phyloP scores from a whole-genome alignment of 2,329 filamentous ascomycete species.

The Trichoderma semiorbis region DNA sequence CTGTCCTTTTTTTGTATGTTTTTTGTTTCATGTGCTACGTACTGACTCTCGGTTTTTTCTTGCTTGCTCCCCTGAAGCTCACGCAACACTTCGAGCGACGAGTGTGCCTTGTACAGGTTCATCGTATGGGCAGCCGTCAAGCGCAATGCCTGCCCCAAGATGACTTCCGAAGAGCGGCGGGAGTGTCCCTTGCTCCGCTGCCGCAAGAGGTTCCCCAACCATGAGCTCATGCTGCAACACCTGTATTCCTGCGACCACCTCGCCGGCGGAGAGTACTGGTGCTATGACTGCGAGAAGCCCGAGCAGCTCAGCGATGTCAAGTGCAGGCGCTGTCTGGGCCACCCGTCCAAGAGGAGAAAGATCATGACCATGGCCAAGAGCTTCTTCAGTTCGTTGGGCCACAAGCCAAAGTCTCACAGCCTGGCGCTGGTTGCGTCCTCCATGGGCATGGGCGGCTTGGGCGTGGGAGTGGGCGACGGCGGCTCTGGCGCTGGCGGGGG shows the following conservation, averaged over 20 bases:
- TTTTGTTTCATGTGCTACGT: background rate
- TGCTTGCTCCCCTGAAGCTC: slow-evolving; percentile 27
- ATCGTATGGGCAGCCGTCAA: slow-evolving; percentile 56
- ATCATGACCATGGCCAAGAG: slow-evolving; percentile 52
- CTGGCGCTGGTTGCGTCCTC: slow-evolving; percentile 1
- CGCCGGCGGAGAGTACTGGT: slow-evolving; percentile 51
- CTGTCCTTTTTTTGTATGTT: background rate
- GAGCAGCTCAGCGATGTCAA: slow-evolving; percentile 51
- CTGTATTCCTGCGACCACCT: slow-evolving; percentile 48
- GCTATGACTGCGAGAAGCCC: slow-evolving; percentile 51
- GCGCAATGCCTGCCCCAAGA: slow-evolving; percentile 48
- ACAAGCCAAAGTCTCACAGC: slow-evolving; percentile 40
- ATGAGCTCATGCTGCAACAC: slow-evolving; percentile 54
- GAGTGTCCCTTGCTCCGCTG: slow-evolving; percentile 53
- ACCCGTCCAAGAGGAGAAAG: slow-evolving; percentile 49
- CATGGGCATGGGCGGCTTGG: slow-evolving; percentile 2
- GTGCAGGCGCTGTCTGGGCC: slow-evolving; percentile 49
- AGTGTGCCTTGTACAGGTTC: slow-evolving; percentile 53
- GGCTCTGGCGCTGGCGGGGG: background rate
- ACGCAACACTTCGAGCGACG: slow-evolving; percentile 43
- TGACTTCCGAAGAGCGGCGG: slow-evolving; percentile 46
- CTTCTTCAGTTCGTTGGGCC: slow-evolving; percentile 52
- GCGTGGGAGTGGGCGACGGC: background rate
- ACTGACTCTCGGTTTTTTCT: background rate
- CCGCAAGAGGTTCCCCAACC: slow-evolving; percentile 46